Percentiles rank a stretch among this genome's conserved stretches.
phyloP scores from a whole-genome alignment of 352 stramenopile genomes.

The Globisporangium rhizosaccharum region DNA sequence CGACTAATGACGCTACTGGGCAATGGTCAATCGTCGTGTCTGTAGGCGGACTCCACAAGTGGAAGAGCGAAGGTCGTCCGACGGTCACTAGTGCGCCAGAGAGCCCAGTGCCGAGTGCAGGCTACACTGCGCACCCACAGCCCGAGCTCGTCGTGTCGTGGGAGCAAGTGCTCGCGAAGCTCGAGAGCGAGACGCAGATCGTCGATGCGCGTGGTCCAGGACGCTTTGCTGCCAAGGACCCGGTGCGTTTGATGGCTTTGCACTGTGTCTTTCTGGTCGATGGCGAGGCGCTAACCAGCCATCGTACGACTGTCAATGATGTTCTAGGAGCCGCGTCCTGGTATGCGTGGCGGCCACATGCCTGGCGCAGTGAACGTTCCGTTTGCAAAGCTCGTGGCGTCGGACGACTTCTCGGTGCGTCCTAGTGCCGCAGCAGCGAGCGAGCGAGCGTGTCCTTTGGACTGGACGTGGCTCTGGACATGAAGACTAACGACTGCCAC shows the following conservation, averaged over 20 bases:
- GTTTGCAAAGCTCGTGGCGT: conserved; percentile 82
- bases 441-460: conserved; percentile 10
- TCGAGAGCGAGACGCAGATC: conserved; percentile 71
- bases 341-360: conserved; percentile 91
- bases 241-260: conserved; percentile 25
- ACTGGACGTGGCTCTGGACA: background rate
- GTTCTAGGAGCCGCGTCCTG: conserved; percentile 83
- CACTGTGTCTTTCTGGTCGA: background rate
- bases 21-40: background rate
- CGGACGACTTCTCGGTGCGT: conserved; percentile 78
- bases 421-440: background rate
- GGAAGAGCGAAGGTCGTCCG: conserved; percentile 55
- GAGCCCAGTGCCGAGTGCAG: conserved; percentile 14
- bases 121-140: conserved; percentile 48
- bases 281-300: background rate
- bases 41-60: conserved; percentile 56
- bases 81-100: conserved; percentile 30
- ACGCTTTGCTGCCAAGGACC: conserved; percentile 85
- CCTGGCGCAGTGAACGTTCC: conserved; percentile 88
- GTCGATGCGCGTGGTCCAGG: conserved; percentile 86
- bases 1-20: no score
- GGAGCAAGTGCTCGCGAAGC: conserved; percentile 55
- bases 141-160: conserved; percentile 46
- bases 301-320: background rate
- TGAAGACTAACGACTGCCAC: no score